Evolutionary conservation across 225 moss, liverwort and hornwort species (phyloP), one percentile per base, ranked within the genome.

Genomic region (Antitrichia curtipendula): DNA sequence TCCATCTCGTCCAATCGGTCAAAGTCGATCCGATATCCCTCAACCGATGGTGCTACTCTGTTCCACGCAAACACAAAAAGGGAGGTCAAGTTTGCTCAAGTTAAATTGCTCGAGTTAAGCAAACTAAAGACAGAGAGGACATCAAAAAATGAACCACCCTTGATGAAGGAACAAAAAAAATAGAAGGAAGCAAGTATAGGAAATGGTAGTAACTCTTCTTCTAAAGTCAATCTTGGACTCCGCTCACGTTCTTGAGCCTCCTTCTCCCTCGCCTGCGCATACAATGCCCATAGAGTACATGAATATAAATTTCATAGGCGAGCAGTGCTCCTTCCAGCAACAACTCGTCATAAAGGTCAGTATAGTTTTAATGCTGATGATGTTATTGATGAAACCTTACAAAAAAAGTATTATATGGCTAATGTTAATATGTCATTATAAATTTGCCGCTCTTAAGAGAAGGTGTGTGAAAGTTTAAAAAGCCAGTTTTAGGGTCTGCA

Each of bases 1-100:
- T 96, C 98, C 98, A 98, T 96, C 90, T 95, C 89, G 88, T 97
- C 98, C 92, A 98, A 93, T 81, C 94, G 94, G 85, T 95, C 95
- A 91, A 94, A 99, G 86, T 96, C 97, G 50, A 96, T 94, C 41
- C 88, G 86, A 70, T 95, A 89, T 70, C 92, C 98, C 92, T 94
- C 93, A 43, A 87, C 82, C 74, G 90, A 72, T 86, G 94, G 92
- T 54, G 89, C 91, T 85, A 95, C 93, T 90, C 99, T 99, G 94
- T 79, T 88, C 80, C 84, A 84, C 72, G 83, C 61, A 63, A 86
- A 80, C 63, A 68, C n/a, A 69, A 75, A 66, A 78, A 60, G 21
- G 54, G 34, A 66, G 41, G 54, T 88, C 73, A 38, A 84, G 40
- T 49, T 38, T 54, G 73, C 68, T 71, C 45, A 65, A 41, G 15